Conservation (phyloP, 2,329 filamentous ascomycete genomes). For the Pyrenochaeta sp. region DNA sequence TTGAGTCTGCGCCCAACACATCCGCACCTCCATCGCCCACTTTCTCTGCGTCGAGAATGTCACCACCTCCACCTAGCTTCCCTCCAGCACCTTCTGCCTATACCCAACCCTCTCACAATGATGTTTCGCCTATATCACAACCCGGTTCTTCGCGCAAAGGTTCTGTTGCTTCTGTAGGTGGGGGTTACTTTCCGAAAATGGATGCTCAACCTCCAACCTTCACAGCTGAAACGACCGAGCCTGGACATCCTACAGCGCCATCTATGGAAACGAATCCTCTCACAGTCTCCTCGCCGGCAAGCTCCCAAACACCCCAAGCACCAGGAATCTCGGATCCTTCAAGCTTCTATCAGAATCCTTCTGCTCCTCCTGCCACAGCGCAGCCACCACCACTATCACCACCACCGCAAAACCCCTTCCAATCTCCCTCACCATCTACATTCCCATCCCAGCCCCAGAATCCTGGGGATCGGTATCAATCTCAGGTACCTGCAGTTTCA, state of each 20-base stretch:
- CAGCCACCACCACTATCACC: constrained; percentile 28
- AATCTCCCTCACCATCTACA: constrained; percentile 19
- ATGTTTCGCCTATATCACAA: constrained; percentile 62
- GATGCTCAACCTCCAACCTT: constrained; percentile 57
- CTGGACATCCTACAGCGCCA: constrained; percentile 46
- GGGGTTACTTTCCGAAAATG: constrained; percentile 64
- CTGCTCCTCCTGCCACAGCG: constrained; percentile 47
- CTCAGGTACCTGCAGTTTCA: constrained; percentile 14
- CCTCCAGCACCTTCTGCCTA: constrained; percentile 42
- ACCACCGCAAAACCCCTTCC: constrained; percentile 30
- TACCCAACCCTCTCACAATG: constrained; percentile 50
- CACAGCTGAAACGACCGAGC: constrained; percentile 46
- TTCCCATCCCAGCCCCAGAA: constrained; percentile 15
- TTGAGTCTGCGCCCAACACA: constrained; percentile 68
- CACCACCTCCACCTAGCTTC: constrained; percentile 52
- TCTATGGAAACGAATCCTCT: constrained; percentile 40
- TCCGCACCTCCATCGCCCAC: constrained; percentile 54
- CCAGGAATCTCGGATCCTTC: constrained; percentile 33
- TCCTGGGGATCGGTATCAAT: no score
- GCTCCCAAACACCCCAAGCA: constrained; percentile 30
- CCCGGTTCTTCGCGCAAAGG: constrained; percentile 53
- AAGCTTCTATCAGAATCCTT: constrained; percentile 43
- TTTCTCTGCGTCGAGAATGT: constrained; percentile 53
- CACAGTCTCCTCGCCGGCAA: constrained; percentile 28
- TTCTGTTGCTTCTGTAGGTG: constrained; percentile 56